A percentile compares a stretch with the other conserved stretches of the same genome.
phyloP scores from a whole-genome alignment of 2,329 filamentous ascomycete species.

The Madurella fahalii region DNA sequence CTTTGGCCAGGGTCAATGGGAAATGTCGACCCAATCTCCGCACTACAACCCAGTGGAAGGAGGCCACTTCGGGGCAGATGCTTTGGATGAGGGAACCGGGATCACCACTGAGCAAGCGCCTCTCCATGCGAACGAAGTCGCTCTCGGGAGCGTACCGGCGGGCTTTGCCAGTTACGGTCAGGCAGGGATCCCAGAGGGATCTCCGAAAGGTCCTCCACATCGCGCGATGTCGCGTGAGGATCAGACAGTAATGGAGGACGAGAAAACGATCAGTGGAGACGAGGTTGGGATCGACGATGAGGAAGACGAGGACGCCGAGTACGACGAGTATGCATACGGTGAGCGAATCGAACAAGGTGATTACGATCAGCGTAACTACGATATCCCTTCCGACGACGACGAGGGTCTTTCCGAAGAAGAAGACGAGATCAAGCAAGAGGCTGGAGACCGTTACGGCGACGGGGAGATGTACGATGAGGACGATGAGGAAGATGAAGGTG shows the following conservation, averaged over 20 bases:
- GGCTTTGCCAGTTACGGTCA: constrained; percentile 26
- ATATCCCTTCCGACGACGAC: constrained; percentile 23
- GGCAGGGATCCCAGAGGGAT: neutral
- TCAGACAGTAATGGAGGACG: constrained; percentile 6
- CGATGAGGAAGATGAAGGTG: constrained; percentile 21
- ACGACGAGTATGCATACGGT: constrained; percentile 19
- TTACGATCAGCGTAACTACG: constrained; percentile 28
- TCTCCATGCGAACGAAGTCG: constrained; percentile 12
- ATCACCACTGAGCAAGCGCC: constrained; percentile 11
- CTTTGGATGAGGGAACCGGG: constrained; percentile 19
- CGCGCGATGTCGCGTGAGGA: neutral
- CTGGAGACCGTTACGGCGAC: constrained; percentile 20
- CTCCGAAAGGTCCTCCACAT: neutral
- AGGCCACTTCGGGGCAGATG: constrained; percentile 23
- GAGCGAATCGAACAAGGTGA: constrained; percentile 26
- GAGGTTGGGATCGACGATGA: constrained; percentile 18
- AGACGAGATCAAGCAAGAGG: constrained; percentile 22
- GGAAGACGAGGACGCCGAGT: constrained; percentile 15
- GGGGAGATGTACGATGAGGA: constrained; percentile 18
- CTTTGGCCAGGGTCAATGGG: constrained; percentile 22
- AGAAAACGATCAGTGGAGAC: constrained; percentile 1
- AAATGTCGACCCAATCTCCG: constrained; percentile 20
- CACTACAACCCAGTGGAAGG: constrained; percentile 25
- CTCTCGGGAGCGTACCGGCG: constrained; percentile 17
- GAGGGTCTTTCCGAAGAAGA: constrained; percentile 25